Percentiles rank a stretch among this genome's conserved stretches.
These are phyloP conservation scores for Babesia bigemina DNA, from an alignment of 169 alveolate species.

Conservation along the genomic window DNA sequence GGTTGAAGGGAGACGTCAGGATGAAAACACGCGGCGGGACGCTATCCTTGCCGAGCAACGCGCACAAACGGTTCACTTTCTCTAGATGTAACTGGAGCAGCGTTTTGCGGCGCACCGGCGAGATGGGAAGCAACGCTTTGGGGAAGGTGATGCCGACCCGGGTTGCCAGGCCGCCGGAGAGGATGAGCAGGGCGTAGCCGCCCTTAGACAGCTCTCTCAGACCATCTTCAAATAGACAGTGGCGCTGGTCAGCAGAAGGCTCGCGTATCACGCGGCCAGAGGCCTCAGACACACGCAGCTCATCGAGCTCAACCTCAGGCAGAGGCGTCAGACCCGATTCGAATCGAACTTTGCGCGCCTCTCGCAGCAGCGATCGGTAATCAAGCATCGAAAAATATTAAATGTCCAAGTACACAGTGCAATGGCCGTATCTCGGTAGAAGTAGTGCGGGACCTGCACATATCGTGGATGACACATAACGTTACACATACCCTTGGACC, in stretches of 20 bases:
- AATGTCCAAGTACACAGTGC: conserved; percentile 70
- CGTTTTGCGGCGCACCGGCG: conserved; percentile 67
- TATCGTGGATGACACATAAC: neutral
- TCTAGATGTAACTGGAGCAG: conserved; percentile 74
- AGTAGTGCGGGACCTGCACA: conserved; percentile 73
- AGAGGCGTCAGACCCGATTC: conserved; percentile 19
- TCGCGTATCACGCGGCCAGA: conserved; percentile 19
- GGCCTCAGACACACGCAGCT: neutral
- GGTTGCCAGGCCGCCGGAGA: conserved; percentile 78
- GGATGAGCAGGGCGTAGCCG: conserved; percentile 67
- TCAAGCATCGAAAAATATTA: conserved; percentile 29
- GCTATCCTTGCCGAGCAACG: conserved; percentile 15
- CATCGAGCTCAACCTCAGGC: conserved; percentile 12
- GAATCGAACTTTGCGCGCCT: conserved; percentile 12
- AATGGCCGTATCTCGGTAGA: conserved; percentile 80
- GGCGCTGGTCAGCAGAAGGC: conserved; percentile 1
- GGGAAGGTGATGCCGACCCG: conserved; percentile 61
- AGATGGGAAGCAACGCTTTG: conserved; percentile 69
- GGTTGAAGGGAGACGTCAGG: conserved; percentile 70
- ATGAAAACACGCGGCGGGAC: conserved; percentile 60
- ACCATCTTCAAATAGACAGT: conserved; percentile 19
- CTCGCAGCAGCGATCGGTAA: conserved; percentile 17
- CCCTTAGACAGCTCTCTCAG: conserved; percentile 39
- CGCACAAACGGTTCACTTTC: conserved; percentile 47
- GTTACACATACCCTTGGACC: conserved; percentile 66